Evolutionary conservation across 352 stramenopile genomes (phyloP), one percentile per base, ranked within the genome.

Genomic region (Thraustochytrium striatum): DNA sequence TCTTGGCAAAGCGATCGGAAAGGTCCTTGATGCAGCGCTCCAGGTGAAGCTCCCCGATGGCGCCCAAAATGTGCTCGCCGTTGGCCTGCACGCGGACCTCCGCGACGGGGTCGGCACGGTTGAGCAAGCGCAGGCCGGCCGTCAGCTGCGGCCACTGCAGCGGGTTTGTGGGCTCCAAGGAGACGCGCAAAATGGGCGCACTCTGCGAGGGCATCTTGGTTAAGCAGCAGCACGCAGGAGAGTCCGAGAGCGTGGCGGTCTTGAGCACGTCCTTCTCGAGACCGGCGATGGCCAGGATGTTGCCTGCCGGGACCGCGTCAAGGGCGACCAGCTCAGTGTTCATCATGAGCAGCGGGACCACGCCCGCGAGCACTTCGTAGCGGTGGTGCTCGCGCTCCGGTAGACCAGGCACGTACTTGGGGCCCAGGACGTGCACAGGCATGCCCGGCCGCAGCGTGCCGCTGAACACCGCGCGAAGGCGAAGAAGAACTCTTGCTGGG

Each of bases 151-250:
- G 84, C 85, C 96, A 93, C 69, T 97, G 84, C 32, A 88, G 86
- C 25, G 92, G 91, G 43, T 95, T 88, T 62, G 91, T 85, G 0
- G 91, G 89, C 68, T 97, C 91, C 21, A 97, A 89, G 0, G 92
- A 91, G 1, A 97, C 92, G 35, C 91, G 90, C 1, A 97, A 88
- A 80, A 97, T 95, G 13, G 92, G 91, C 61, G 94, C 95, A 5
- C 91, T 90, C 82, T 95, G 89, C 68, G 91, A 93, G 36, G 91
- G 88, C 87, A 97, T 94, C 50, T 88, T 87, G 13, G 89, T 92
- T 43, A 97, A 81, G 21, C 90, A 93, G 33, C 89, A 90, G 32
- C 89, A 95, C 3, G 83, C 81, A 16, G 92, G 82, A 5, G 89
- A 91, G 2, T 87, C 91, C 25, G 88, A 90, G 25, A 97, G 82